Percentiles rank a stretch among this genome's conserved stretches.
Conservation (phyloP, 2,329 filamentous ascomycete species). For the Nothophoma quercina region DNA sequence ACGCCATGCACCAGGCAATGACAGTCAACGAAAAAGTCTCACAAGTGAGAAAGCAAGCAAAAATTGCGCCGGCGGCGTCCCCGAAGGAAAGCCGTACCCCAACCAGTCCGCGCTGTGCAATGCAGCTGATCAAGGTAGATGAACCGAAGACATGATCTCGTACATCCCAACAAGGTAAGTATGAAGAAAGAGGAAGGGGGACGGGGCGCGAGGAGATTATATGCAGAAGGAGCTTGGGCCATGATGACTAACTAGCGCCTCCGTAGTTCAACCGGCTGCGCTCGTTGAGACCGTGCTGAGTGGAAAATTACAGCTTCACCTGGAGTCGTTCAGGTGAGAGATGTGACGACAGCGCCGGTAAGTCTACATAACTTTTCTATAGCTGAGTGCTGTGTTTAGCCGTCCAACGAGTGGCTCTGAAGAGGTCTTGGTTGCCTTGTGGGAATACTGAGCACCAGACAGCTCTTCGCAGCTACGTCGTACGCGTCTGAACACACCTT, state of each 20-base stretch:
- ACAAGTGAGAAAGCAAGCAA: conserved; percentile 28
- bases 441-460: neutral
- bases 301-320: conserved; percentile 14
- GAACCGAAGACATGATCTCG: conserved; percentile 40
- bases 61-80: conserved; percentile 43
- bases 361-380: neutral
- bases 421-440: neutral
- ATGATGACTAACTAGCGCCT: neutral
- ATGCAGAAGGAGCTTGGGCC: neutral
- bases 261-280: neutral
- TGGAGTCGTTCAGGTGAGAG: neutral
- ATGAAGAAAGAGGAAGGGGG: conserved; percentile 12
- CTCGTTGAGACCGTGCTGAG: neutral
- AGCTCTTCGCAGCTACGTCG: neutral
- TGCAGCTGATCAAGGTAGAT: conserved; percentile 43
- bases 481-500: neutral
- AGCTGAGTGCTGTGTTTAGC: neutral
- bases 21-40: conserved; percentile 46
- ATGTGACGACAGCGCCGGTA: conserved; percentile 22
- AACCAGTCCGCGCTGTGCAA: conserved; percentile 48
- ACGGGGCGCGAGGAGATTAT: neutral
- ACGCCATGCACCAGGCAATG: conserved; percentile 40
- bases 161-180: conserved; percentile 42
- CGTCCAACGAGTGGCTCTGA: no score
- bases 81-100: conserved; percentile 43